Base-by-base conservation (phyloP, 495 filamentous ascomycete genomes). In the Pyronema domesticum region DNA sequence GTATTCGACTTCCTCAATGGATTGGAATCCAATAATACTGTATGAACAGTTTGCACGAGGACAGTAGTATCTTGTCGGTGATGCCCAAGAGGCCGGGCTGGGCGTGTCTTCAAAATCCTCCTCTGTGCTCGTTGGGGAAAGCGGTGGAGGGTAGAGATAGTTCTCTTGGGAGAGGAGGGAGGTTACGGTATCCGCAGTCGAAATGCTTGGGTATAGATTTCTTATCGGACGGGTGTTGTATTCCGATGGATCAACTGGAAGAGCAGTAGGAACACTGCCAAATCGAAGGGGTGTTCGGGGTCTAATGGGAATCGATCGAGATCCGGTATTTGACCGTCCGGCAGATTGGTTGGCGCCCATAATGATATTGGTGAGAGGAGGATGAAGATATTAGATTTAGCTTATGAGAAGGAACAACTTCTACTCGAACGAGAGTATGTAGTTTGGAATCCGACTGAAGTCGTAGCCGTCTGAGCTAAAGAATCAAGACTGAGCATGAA, bases 331-430 rank as follows among this genome's bases (percentile, higher is more conserved):
- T 13, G 39, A 1, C 11, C 39, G 39, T 13, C 58, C 35, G 13
- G 58, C 51, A 15, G 50, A 58, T 35, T 60, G 57, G 7, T 53
- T 59, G 19, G 58, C 56, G 34, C 58, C 57, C 58, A 60, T 60
- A 13, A 17, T 3, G 39, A 17, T 42, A 13, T 13, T 42, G 39
- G 39, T 13, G 39, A 42, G 39, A 42, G 1, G 39, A 42, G 39
- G 15, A 42, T 42, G 39, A 42, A 42, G 39, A 42, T 42, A 42
- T 42, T 7, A 42, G 7, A 17, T 42, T 42, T 6, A 42, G 15
- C 39, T 42, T 42, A 13, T 13, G 39, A 42, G 39, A 30, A 30
- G 1, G 23, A 30, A 30, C 5, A 30, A 30, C 5, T 30, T 5
- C 23, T 30, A 2, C 23, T 30, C 5, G 2, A 30, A 30, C 6